phyloP scores from a whole-genome alignment of 768 basidiomycete species.

The Lactarius pseudohatsudake region DNA sequence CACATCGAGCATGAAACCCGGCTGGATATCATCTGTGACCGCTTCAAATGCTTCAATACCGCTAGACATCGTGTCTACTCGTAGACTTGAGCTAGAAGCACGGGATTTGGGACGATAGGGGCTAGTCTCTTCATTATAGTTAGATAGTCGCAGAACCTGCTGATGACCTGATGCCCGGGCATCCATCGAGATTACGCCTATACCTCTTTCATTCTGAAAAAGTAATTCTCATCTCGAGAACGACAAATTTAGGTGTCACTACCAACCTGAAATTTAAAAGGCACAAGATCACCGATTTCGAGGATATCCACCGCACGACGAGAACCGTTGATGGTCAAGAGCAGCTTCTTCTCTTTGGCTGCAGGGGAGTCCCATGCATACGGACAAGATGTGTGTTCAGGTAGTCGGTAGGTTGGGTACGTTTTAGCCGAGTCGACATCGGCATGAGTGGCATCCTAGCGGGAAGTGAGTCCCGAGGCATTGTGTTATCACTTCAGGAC shows the following conservation, averaged over 20 bases:
- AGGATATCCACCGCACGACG: slow-evolving; percentile 80
- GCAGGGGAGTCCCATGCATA: slow-evolving; percentile 98
- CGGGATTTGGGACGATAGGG: slow-evolving; percentile 79
- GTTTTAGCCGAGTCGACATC: slow-evolving; percentile 48
- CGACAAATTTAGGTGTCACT: background rate
- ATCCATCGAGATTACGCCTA: slow-evolving; percentile 80
- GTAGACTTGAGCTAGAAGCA: slow-evolving; percentile 46
- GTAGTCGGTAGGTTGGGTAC: slow-evolving; percentile 53
- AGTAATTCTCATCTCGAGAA: background rate
- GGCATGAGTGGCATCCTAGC: slow-evolving; percentile 38
- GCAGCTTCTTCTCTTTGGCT: slow-evolving; percentile 73
- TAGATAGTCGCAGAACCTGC: slow-evolving; percentile 83
- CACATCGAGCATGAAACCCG: slow-evolving; percentile 64
- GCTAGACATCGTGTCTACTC: slow-evolving; percentile 71
- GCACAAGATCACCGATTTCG: slow-evolving; percentile 91
- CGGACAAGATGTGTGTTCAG: slow-evolving; percentile 50
- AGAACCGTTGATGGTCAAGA: slow-evolving; percentile 59
- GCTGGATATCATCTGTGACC: slow-evolving; percentile 67
- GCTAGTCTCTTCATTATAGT: slow-evolving; percentile 82
- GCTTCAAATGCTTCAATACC: slow-evolving; percentile 81
- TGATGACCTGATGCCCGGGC: slow-evolving; percentile 85
- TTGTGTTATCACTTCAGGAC: slow-evolving; percentile 18
- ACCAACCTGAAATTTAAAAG: slow-evolving; percentile 81
- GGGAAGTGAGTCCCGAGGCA: slow-evolving; percentile 6
- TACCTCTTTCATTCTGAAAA: slow-evolving; percentile 51